phyloP scores from a whole-genome alignment of 305 asterid genomes.

The Rubia tinctorum region DNA sequence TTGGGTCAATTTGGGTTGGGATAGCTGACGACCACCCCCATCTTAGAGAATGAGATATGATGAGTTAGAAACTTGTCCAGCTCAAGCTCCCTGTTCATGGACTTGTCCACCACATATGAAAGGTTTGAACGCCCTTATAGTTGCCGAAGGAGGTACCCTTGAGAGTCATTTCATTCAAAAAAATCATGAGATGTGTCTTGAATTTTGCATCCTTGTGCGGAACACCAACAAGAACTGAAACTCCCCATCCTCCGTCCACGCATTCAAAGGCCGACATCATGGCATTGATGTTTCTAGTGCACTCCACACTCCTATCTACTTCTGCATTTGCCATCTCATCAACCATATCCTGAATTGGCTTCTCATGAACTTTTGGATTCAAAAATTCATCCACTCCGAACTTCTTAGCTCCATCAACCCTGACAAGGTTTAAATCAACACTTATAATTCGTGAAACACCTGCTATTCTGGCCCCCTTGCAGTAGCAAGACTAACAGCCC shows the following conservation, averaged over 20 bases:
- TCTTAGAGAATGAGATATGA: too few species aligned
- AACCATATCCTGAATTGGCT: constrained; percentile 40
- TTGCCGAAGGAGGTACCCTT: not conserved
- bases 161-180: not conserved
- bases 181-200: not conserved
- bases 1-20: too few species aligned
- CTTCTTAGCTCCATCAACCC: constrained; percentile 45
- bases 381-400: constrained; percentile 79
- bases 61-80: not conserved
- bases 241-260: not conserved
- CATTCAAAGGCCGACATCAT: not conserved
- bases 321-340: not conserved
- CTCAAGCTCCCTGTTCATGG: not conserved
- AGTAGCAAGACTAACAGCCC: constrained; percentile 82
- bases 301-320: constrained; percentile 1
- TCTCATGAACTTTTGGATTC: constrained; percentile 68
- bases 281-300: not conserved
- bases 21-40: too few species aligned
- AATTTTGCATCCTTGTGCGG: not conserved
- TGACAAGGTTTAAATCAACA: constrained; percentile 2
- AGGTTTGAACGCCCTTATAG: not conserved
- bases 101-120: not conserved
- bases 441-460: constrained; percentile 12
- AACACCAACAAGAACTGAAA: not conserved
- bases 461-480: constrained; percentile 12